Percentiles rank a stretch among this genome's conserved stretches.
Conservation (phyloP, 1,139 yeast genomes). For the Spencermartinsiella ligniputridi region DNA sequence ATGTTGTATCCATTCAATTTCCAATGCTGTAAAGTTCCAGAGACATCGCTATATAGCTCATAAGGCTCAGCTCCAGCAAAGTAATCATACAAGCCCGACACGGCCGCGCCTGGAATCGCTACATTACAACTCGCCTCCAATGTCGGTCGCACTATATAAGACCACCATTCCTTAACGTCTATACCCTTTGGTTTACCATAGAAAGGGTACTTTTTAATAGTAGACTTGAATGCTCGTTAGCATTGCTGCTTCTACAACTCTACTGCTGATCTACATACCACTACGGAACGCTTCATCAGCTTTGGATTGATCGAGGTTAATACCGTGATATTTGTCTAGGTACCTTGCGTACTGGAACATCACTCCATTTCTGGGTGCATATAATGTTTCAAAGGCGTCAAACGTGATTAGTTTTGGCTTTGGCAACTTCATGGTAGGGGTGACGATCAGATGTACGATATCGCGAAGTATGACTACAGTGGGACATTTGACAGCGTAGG, state of each 20-base stretch:
- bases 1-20: slow-evolving; percentile 10
- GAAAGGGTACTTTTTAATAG: slow-evolving; percentile 20
- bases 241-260: not conserved
- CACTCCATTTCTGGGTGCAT: slow-evolving; percentile 22
- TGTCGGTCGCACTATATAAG: slow-evolving; percentile 17
- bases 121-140: slow-evolving; percentile 12
- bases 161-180: slow-evolving; percentile 25
- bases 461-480: too few relatives aligned
- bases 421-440: too few relatives aligned
- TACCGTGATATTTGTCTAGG: slow-evolving; percentile 17
- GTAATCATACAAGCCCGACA: slow-evolving; percentile 20
- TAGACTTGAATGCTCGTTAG: slow-evolving; percentile 16
- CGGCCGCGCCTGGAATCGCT: slow-evolving; percentile 14
- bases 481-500: too few relatives aligned
- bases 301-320: slow-evolving; percentile 13
- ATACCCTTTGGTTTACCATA: slow-evolving; percentile 22
- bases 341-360: slow-evolving; percentile 21
- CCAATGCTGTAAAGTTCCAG: slow-evolving; percentile 14
- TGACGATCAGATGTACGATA: too few relatives aligned
- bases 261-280: slow-evolving; percentile 10
- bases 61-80: slow-evolving; percentile 24
- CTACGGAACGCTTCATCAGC: slow-evolving; percentile 14
- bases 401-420: slow-evolving; percentile 25
- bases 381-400: slow-evolving; percentile 31
- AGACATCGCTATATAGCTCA: slow-evolving; percentile 21